phyloP scores from a whole-genome alignment of 176 grass and related monocot species.

The Avena insularis region DNA sequence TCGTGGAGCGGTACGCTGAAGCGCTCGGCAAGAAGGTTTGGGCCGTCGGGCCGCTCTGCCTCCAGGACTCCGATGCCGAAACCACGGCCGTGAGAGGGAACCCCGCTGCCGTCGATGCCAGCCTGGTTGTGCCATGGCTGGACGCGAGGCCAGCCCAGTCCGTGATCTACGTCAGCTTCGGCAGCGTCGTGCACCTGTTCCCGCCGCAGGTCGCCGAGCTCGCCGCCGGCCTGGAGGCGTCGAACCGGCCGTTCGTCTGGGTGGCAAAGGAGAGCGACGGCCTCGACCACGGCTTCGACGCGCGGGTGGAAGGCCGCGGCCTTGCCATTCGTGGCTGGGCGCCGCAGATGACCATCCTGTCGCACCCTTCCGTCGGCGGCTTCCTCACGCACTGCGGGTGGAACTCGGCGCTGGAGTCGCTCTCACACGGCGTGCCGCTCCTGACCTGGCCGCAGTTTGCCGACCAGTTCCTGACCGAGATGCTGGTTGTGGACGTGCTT shows the following conservation, averaged over 20 bases:
- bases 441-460: slow-evolving; percentile 72
- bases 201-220: slow-evolving; percentile 53
- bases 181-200: slow-evolving; percentile 38
- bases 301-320: slow-evolving; percentile 37
- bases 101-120: slow-evolving; percentile 25
- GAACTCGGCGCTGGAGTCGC: slow-evolving; percentile 66
- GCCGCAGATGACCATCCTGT: slow-evolving; percentile 68
- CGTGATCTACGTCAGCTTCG: slow-evolving; percentile 65
- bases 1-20: slow-evolving; percentile 45
- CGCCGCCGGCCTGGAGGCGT: slow-evolving; percentile 53
- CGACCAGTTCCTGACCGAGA: slow-evolving; percentile 78
- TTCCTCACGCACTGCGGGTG: slow-evolving; percentile 72
- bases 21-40: slow-evolving; percentile 50
- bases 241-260: slow-evolving; percentile 47
- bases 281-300: slow-evolving; percentile 45
- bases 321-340: slow-evolving; percentile 67
- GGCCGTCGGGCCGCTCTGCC: slow-evolving; percentile 59
- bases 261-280: slow-evolving; percentile 30
- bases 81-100: slow-evolving; percentile 47
- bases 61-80: slow-evolving; percentile 18
- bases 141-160: slow-evolving; percentile 41
- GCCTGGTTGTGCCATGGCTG: slow-evolving; percentile 43
- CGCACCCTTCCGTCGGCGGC: slow-evolving; percentile 54
- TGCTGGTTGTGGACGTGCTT: slow-evolving; percentile 60
- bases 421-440: slow-evolving; percentile 61